Evolutionary conservation across 2,329 filamentous ascomycete genomes (phyloP).

Genomic region (Annulohypoxylon truncatum): DNA sequence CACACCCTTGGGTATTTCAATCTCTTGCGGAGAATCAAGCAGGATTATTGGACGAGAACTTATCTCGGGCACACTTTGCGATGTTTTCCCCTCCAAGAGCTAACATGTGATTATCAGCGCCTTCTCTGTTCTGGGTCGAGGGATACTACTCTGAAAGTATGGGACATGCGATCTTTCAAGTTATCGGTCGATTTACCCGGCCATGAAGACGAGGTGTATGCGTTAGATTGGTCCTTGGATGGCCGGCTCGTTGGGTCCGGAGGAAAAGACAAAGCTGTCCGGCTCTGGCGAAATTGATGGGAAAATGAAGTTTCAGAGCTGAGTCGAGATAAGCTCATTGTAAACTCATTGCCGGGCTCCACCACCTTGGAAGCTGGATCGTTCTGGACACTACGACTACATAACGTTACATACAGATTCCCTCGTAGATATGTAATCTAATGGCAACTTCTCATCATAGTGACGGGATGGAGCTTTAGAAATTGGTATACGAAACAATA

Average conservation of each 20-base stretch:
- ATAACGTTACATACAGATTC: slow-evolving; percentile 15
- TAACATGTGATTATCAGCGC: slow-evolving; percentile 37
- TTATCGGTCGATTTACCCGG: slow-evolving; percentile 84
- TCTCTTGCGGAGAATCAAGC: not conserved
- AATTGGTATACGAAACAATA: slow-evolving; percentile 15
- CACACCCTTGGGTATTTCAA: slow-evolving; percentile 6
- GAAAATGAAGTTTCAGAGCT: slow-evolving; percentile 21
- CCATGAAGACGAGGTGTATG: slow-evolving; percentile 92
- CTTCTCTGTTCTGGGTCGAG: slow-evolving; percentile 88
- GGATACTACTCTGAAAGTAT: slow-evolving; percentile 90
- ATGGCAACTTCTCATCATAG: slow-evolving; percentile 10
- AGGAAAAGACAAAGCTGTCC: slow-evolving; percentile 87
- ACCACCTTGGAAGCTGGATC: slow-evolving; percentile 14
- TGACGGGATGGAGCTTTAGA: slow-evolving; percentile 15
- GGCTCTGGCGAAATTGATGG: slow-evolving; percentile 71
- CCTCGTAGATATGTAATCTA: not conserved
- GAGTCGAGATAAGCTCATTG: slow-evolving; percentile 34
- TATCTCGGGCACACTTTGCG: slow-evolving; percentile 1
- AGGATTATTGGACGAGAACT: not conserved
- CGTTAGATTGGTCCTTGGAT: slow-evolving; percentile 94
- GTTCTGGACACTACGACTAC: slow-evolving; percentile 19
- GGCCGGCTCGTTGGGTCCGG: slow-evolving; percentile 90
- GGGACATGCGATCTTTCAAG: slow-evolving; percentile 89
- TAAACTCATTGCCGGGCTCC: slow-evolving; percentile 28
- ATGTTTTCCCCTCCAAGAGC: not conserved